phyloP scores from a whole-genome alignment of 164 flowering plant species.

The Stephania japonica region DNA sequence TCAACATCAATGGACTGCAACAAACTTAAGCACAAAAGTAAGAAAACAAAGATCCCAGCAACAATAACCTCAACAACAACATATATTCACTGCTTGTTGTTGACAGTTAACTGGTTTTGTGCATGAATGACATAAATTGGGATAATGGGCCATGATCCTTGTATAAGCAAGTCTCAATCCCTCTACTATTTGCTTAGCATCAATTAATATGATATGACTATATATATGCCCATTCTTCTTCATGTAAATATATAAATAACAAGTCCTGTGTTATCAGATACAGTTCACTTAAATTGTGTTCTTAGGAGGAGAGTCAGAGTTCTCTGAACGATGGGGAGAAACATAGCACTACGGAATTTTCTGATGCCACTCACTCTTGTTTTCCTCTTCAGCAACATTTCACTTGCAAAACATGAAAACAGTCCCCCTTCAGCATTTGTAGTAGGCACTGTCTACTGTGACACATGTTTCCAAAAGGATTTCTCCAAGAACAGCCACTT shows the following conservation, averaged over 20 bases:
- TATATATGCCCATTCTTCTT: neutral
- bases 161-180: neutral
- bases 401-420: constrained; percentile 33
- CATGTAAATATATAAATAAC: neutral
- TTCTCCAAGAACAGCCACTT: constrained; percentile 53
- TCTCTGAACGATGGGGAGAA: constrained; percentile 7
- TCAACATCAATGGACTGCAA: neutral
- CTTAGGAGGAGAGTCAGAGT: neutral
- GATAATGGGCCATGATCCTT: constrained; percentile 7
- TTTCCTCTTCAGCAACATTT: constrained; percentile 20
- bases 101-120: constrained; percentile 38
- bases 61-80: neutral
- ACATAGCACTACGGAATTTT: constrained; percentile 24
- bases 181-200: neutral
- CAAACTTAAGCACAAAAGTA: neutral
- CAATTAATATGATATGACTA: neutral
- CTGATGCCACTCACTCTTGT: constrained; percentile 19
- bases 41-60: neutral
- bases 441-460: constrained; percentile 77
- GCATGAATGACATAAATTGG: constrained; percentile 36
- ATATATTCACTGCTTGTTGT: constrained; percentile 26
- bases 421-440: constrained; percentile 49
- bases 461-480: constrained; percentile 55
- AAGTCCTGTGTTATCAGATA: neutral
- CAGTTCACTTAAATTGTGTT: neutral